Conservation (phyloP, 1,284 basidiomycete genomes). For the Ustilago cynodontis region DNA sequence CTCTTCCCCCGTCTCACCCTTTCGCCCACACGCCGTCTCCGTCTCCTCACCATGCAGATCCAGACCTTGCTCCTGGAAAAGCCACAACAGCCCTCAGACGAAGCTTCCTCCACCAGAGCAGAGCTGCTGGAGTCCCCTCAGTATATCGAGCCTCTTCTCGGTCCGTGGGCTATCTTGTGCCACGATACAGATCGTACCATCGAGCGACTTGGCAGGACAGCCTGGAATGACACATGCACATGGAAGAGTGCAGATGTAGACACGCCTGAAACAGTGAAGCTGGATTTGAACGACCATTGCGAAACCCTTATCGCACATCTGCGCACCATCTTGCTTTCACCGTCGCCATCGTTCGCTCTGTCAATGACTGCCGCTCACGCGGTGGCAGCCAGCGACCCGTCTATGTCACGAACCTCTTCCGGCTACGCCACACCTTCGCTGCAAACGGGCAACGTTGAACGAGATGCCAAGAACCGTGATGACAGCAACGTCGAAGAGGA, state of each 20-base stretch:
- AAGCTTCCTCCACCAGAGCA: slow-evolving; percentile 71
- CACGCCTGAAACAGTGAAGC: background rate
- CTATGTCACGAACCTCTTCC: slow-evolving; percentile 40
- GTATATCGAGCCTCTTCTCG: slow-evolving; percentile 79
- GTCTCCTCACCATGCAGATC: slow-evolving; percentile 78
- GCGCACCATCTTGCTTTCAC: slow-evolving; percentile 45
- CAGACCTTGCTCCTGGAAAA: slow-evolving; percentile 77
- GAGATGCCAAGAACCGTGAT: slow-evolving; percentile 68
- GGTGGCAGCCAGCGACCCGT: slow-evolving; percentile 22
- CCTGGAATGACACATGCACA: slow-evolving; percentile 72
- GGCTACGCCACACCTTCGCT: slow-evolving; percentile 32
- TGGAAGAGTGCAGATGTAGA: slow-evolving; percentile 10
- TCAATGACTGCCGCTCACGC: slow-evolving; percentile 52
- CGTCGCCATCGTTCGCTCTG: slow-evolving; percentile 51
- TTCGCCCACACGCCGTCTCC: slow-evolving; percentile 83
- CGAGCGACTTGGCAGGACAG: slow-evolving; percentile 72
- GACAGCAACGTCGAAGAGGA: slow-evolving; percentile 67
- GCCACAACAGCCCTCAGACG: slow-evolving; percentile 50
- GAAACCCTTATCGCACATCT: slow-evolving; percentile 46
- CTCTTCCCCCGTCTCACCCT: slow-evolving; percentile 85
- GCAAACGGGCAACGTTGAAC: slow-evolving; percentile 29
- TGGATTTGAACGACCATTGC: slow-evolving; percentile 37
- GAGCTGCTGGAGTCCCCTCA: slow-evolving; percentile 76
- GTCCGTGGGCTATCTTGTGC: slow-evolving; percentile 81
- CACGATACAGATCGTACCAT: slow-evolving; percentile 81